These are phyloP conservation scores for Cordyceps pruinosa DNA, from an alignment of 2,329 filamentous ascomycete genomes.

Conservation along the genomic window DNA sequence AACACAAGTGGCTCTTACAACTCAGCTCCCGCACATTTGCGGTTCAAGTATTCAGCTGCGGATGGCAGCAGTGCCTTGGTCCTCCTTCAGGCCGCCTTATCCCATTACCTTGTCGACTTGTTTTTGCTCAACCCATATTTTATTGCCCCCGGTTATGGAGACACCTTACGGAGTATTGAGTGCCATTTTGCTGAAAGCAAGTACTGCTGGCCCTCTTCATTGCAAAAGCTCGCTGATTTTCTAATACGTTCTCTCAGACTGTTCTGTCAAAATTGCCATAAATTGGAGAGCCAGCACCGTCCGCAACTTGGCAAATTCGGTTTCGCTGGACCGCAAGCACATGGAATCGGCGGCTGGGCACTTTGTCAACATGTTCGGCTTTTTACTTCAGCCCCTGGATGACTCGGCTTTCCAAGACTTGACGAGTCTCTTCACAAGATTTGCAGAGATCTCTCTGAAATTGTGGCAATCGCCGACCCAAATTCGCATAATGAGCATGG, in stretches of 20 bases:
- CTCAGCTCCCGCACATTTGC: neutral
- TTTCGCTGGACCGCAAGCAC: rapidly evolving
- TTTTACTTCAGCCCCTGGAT: neutral
- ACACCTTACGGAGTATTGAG: neutral
- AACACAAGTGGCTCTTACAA: neutral
- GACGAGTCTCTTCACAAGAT: neutral
- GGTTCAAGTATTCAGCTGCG: neutral
- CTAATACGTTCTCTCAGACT: neutral
- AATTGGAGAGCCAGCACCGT: neutral
- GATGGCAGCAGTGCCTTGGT: neutral
- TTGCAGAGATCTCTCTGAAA: neutral
- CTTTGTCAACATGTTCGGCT: neutral
- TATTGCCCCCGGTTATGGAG: rapidly evolving
- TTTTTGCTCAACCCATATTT: neutral
- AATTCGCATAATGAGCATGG: neutral
- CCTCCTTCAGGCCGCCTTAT: neutral
- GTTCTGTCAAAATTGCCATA: neutral
- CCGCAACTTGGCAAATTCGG: neutral
- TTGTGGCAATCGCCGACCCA: neutral
- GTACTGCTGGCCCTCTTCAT: neutral
- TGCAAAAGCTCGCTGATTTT: no score
- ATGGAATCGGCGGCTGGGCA: rapidly evolving
- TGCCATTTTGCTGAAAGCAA: neutral
- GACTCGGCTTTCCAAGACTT: neutral
- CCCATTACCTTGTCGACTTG: neutral